phyloP scores from a whole-genome alignment of 306 rosid genomes.

The Arachis stenosperma region DNA sequence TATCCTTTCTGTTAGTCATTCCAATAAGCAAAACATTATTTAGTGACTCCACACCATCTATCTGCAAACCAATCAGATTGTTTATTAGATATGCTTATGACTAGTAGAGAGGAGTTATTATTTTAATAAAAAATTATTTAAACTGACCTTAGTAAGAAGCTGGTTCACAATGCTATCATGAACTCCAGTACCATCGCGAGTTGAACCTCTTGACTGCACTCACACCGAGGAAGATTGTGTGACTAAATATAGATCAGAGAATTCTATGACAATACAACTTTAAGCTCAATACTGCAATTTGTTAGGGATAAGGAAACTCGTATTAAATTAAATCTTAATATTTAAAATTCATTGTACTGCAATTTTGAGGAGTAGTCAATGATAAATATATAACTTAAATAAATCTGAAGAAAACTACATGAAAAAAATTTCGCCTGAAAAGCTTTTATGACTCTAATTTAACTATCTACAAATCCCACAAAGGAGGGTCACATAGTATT shows the following conservation, averaged over 20 bases:
- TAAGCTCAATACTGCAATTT: slow-evolving; percentile 8
- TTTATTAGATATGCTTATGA: slow-evolving; percentile 37
- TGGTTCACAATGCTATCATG: slow-evolving; percentile 99
- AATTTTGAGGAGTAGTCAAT: neutral
- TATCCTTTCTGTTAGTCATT: slow-evolving; percentile 98
- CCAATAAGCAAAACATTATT: slow-evolving; percentile 99
- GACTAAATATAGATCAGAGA: slow-evolving; percentile 21
- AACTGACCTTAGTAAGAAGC: slow-evolving; percentile 92
- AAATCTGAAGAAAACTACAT: neutral
- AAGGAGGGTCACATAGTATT: neutral
- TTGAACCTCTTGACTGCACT: slow-evolving; percentile 93
- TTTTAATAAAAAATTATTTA: slow-evolving; percentile 29
- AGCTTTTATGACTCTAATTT: neutral
- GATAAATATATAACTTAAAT: neutral
- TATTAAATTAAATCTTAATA: neutral
- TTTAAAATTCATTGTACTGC: neutral
- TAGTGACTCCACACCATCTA: slow-evolving; percentile 97
- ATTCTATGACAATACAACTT: slow-evolving; percentile 34
- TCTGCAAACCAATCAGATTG: slow-evolving; percentile 59
- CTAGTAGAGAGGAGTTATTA: slow-evolving; percentile 15
- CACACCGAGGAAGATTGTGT: slow-evolving; percentile 30
- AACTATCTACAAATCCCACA: neutral
- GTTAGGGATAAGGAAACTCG: neutral
- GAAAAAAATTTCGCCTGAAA: neutral
- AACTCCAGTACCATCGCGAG: slow-evolving; percentile 98